Percentiles rank a stretch among this genome's conserved stretches.
Conservation (phyloP, 768 basidiomycete species). For the Leccinum truebloodii region DNA sequence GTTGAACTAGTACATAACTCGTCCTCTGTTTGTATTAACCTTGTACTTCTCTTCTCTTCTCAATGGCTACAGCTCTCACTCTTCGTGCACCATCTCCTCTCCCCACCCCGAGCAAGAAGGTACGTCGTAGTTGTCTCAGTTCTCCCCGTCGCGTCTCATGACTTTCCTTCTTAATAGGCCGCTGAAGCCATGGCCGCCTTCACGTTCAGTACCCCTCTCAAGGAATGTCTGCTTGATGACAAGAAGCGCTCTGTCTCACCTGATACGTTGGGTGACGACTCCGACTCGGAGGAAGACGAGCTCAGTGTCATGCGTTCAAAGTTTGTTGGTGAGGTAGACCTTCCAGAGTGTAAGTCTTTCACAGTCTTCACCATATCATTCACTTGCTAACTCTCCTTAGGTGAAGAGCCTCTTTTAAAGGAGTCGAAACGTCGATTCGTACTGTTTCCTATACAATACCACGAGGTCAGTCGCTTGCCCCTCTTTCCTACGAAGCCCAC, state of each 20-base stretch:
- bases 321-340: constrained; percentile 71
- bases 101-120: constrained; percentile 55
- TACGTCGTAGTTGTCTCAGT: constrained; percentile 14
- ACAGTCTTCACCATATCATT: background rate
- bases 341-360: constrained; percentile 51
- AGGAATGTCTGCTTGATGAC: constrained; percentile 29
- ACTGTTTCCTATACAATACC: constrained; percentile 1
- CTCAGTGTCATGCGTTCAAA: constrained; percentile 43
- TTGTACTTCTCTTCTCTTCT: constrained; percentile 1
- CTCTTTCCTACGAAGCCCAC: background rate
- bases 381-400: constrained; percentile 28
- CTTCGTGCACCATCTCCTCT: constrained; percentile 27
- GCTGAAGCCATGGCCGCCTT: constrained; percentile 47
- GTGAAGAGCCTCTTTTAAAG: constrained; percentile 79
- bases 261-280: constrained; percentile 29
- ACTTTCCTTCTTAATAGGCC: constrained; percentile 22
- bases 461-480: constrained; percentile 19
- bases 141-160: background rate
- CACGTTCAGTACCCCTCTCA: constrained; percentile 42
- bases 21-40: background rate
- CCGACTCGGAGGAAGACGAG: constrained; percentile 28
- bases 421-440: constrained; percentile 28
- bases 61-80: constrained; percentile 26
- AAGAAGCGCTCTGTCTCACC: constrained; percentile 35
- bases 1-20: background rate